Percentiles rank a stretch among this genome's conserved stretches.
Evolutionary conservation across 345 rosid genomes (phyloP).

Genomic region (Eucalyptus urophylla): DNA sequence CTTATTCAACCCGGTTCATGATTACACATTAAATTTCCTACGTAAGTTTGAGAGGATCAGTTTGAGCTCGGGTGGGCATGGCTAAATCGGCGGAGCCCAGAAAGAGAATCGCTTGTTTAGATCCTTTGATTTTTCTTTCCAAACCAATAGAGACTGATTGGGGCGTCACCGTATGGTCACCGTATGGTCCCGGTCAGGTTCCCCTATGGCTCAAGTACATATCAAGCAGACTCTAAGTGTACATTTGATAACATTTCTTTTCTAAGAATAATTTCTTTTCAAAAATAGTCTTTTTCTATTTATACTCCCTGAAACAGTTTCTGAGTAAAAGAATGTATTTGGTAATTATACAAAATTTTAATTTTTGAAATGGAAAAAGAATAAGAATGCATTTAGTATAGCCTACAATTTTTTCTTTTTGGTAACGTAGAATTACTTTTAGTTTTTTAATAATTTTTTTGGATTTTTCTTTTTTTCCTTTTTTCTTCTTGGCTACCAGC

Average conservation of each 20-base stretch:
- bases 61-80: neutral
- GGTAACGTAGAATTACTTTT: too few relatives aligned
- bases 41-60: neutral
- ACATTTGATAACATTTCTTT: too few relatives aligned
- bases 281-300: too few relatives aligned
- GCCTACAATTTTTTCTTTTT: too few relatives aligned
- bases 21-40: neutral
- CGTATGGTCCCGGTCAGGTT: neutral
- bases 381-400: fast-evolving
- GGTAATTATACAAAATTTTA: fast-evolving
- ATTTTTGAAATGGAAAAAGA: fast-evolving
- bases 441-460: too few relatives aligned
- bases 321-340: fast-evolving
- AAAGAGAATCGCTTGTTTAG: neutral
- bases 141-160: neutral
- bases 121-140: too few relatives aligned
- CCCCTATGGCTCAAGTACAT: neutral
- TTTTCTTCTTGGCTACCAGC: too few relatives aligned
- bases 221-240: too few relatives aligned
- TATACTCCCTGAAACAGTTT: fast-evolving
- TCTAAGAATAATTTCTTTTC: too few relatives aligned
- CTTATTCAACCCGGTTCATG: too few relatives aligned
- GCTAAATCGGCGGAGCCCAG: too few relatives aligned
- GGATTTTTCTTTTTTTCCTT: too few relatives aligned
- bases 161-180: neutral